Conservation (phyloP, 1,284 basidiomycete species). For the Bondarzewia mesenterica region DNA sequence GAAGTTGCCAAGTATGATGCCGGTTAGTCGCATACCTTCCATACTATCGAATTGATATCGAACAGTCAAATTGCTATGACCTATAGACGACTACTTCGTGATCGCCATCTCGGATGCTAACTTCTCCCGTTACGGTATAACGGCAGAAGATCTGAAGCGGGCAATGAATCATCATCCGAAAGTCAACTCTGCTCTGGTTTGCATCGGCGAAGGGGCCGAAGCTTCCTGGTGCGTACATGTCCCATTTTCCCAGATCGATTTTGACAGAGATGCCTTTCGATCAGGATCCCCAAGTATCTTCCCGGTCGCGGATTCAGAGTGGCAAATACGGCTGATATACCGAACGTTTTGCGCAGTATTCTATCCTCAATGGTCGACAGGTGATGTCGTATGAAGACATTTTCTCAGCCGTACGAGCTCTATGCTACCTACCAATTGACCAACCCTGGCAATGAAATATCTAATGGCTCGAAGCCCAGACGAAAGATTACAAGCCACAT, state of each 20-base stretch:
- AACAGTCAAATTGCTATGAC: not conserved
- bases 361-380: conserved; percentile 29
- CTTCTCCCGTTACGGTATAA: conserved; percentile 54
- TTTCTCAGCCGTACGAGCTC: too few relatives aligned
- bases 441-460: too few relatives aligned
- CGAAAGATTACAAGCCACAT: too few relatives aligned
- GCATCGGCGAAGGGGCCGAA: conserved; percentile 63
- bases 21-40: conserved; percentile 23
- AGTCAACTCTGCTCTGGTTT: conserved; percentile 57
- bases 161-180: conserved; percentile 55
- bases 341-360: conserved; percentile 30
- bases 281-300: conserved; percentile 50
- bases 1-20: conserved; percentile 57
- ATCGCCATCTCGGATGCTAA: conserved; percentile 65
- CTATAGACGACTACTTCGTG: conserved; percentile 58
- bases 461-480: too few relatives aligned
- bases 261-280: not conserved
- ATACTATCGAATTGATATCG: not conserved
- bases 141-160: conserved; percentile 45
- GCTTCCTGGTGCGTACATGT: conserved; percentile 40
- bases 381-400: conserved; percentile 2
- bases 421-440: too few relatives aligned
- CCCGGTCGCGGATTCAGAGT: conserved; percentile 29
- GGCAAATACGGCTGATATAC: conserved; percentile 30
- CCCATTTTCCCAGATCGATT: not conserved